Conservation (phyloP, 768 basidiomycete genomes). For the Roridomyces roridus region DNA sequence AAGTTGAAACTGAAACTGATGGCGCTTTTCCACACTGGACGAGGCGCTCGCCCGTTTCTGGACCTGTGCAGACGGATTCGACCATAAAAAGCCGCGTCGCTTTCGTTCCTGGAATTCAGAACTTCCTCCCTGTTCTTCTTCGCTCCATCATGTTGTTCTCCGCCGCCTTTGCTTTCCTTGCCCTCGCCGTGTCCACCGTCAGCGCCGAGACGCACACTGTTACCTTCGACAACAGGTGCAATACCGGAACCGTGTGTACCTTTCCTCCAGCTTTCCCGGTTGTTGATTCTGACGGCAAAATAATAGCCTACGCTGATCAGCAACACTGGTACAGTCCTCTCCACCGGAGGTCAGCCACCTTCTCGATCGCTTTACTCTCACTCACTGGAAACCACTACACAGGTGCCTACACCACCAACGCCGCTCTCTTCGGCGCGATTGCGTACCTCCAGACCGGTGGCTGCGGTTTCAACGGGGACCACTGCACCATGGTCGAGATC, state of each 20-base stretch:
- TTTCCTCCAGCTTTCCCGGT: too few species aligned
- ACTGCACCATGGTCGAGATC: conserved; percentile 40
- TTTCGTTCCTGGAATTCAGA: too few species aligned
- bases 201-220: conserved; percentile 1
- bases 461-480: conserved; percentile 36
- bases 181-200: background rate
- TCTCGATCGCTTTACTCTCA: too few species aligned
- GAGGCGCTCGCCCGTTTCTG: too few species aligned
- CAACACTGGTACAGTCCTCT: background rate
- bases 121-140: conserved; percentile 66
- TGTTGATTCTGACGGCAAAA: background rate
- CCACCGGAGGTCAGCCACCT: conserved; percentile 4
- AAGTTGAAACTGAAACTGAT: too few species aligned
- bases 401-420: conserved; percentile 6
- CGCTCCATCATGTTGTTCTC: background rate
- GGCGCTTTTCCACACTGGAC: too few species aligned
- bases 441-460: conserved; percentile 22
- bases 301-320: conserved; percentile 4
- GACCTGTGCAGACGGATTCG: too few species aligned
- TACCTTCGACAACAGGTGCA: conserved; percentile 9
- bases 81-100: too few species aligned
- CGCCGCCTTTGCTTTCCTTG: background rate
- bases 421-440: conserved; percentile 7
- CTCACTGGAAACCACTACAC: background rate
- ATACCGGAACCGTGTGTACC: conserved; percentile 2